Evolutionary conservation across 2,329 filamentous ascomycete species (phyloP), one percentile per base, ranked within the genome.

Genomic region (Fusarium udum): DNA sequence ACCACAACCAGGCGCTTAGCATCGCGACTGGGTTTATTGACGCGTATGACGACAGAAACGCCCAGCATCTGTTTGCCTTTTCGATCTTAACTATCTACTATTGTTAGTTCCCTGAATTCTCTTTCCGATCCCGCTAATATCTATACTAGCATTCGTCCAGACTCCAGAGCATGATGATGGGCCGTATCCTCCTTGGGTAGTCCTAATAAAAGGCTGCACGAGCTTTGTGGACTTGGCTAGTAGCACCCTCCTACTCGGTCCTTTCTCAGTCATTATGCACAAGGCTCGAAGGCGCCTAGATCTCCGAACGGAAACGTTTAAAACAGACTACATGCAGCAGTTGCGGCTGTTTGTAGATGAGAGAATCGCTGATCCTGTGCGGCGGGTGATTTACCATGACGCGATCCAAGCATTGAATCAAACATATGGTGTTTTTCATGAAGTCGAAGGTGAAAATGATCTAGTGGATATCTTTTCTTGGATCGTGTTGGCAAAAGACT

Each of bases 401-500:
- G 8, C 56, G 7, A 6, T 59, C 5, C 10, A 1, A 4, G 56
- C 42, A 15, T 9, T 59, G 8, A 59, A 51, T 4, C 56, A 59
- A 6, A 37, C 56, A 1, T 59, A 9, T 31, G 56, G 56, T 18
- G 42, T 59, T 31, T 59, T 59, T 3, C 18, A 24, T 11, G 56
- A 59, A 2, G 13, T 12, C 0, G 56, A 37, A 0, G 56, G 42
- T 6, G 42, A 59, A 3, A 31, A 37, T 3, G 56, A 59, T 2
- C 6, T 51, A 4, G 56, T 59, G 0, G 31, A 59, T 12, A 37
- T 59, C 3, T 59, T 59, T 20, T 31, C 24, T 3, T 59, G 56
- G 56, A 4, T 10, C 1, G 15, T 51, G 1, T 6, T 10, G 4
- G 56, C 15, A 0, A 51, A 59, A 13, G 20, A 28, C 8, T 0